Evolutionary conservation across 225 moss, liverwort and hornwort species (phyloP).

Genomic region (Marchantia polymorpha): DNA sequence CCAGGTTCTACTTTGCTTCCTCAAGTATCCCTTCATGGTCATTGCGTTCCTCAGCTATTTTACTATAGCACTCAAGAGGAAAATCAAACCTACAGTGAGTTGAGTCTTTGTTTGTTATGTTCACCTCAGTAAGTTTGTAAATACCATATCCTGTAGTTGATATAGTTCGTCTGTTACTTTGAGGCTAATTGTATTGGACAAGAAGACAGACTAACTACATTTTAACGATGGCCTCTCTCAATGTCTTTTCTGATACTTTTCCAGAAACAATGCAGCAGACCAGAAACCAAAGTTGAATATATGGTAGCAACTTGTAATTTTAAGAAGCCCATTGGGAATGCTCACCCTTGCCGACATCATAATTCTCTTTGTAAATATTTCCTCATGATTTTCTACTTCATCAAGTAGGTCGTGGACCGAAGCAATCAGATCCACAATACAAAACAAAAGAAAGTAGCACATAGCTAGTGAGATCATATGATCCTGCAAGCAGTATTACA

Average conservation of each 20-base stretch:
- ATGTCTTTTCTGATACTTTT: no score
- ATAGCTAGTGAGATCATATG: neutral
- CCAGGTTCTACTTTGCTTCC: neutral
- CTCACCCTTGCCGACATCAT: conserved; percentile 28
- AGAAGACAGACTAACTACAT: neutral
- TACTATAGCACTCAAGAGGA: neutral
- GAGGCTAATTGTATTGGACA: no score
- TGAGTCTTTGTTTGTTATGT: no score
- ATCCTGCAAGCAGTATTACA: neutral
- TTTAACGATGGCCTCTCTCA: no score
- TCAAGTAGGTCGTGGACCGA: neutral
- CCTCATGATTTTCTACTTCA: conserved; percentile 15
- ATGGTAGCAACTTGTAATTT: conserved; percentile 30
- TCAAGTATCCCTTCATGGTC: conserved; percentile 3
- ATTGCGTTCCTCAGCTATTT: neutral
- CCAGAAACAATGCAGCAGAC: neutral
- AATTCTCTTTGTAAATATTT: conserved; percentile 1
- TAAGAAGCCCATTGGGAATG: conserved; percentile 33
- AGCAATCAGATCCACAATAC: neutral
- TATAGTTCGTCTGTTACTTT: no score
- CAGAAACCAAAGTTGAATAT: conserved; percentile 10
- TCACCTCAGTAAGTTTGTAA: no score
- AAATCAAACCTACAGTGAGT: neutral
- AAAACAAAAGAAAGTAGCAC: neutral
- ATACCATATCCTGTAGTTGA: no score